Evolutionary conservation across 2,329 filamentous ascomycete genomes (phyloP).

Genomic region (Blastomyces emzantsi): DNA sequence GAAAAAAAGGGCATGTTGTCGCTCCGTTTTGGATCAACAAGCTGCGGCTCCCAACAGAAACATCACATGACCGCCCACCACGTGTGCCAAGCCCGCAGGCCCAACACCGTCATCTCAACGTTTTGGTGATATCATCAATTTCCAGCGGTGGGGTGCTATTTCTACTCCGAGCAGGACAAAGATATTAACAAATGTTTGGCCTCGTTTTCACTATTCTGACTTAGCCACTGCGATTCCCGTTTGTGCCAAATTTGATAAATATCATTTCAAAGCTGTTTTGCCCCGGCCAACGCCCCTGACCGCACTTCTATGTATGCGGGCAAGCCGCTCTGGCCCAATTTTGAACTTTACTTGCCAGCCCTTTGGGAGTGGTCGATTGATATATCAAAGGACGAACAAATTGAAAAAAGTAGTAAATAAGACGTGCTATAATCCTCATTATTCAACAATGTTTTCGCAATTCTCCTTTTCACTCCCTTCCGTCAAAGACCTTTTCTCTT

Average conservation of each 20-base stretch:
- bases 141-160: not conserved
- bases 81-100: not conserved
- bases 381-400: not conserved
- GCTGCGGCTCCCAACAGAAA: not conserved
- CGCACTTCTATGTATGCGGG: not conserved
- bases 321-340: not conserved
- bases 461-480: conserved; percentile 1
- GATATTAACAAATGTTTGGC: not conserved
- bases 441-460: conserved; percentile 7
- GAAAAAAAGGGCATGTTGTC: too few species aligned
- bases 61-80: not conserved
- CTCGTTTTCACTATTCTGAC: not conserved
- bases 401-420: not conserved
- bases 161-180: not conserved
- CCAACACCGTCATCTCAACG: not conserved
- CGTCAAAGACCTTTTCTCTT: conserved; percentile 7
- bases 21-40: too few species aligned
- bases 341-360: not conserved
- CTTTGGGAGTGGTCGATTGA: not conserved
- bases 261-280: not conserved
- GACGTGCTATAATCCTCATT: not conserved
- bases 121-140: not conserved
- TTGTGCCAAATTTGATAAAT: not conserved
- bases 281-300: not conserved
- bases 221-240: not conserved